Percentiles rank a stretch among this genome's conserved stretches.
phyloP scores from a whole-genome alignment of 176 grass and related monocot genomes.

The Lolium perenne region DNA sequence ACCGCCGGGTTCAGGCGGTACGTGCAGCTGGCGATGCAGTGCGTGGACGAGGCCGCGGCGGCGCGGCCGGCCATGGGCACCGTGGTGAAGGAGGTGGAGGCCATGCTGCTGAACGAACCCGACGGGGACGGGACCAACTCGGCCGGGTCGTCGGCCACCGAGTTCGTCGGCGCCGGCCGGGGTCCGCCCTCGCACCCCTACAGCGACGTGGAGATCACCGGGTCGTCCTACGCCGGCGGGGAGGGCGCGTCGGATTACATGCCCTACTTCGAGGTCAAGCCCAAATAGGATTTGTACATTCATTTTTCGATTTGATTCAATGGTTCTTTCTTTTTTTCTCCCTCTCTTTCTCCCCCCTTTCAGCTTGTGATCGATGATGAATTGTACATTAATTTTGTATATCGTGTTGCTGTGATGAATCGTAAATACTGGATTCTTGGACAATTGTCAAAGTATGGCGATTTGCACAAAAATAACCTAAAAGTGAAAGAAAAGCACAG shows the following conservation, averaged over 20 bases:
- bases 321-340: neutral
- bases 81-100: slow-evolving; percentile 68
- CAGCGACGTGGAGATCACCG: slow-evolving; percentile 48
- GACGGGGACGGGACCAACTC: slow-evolving; percentile 9
- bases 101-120: slow-evolving; percentile 62
- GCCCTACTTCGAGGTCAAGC: slow-evolving; percentile 58
- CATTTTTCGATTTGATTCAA: neutral
- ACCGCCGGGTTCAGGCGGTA: slow-evolving; percentile 52
- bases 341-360: no score
- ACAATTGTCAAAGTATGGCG: neutral
- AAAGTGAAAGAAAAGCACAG: no score
- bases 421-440: neutral
- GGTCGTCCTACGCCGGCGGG: slow-evolving; percentile 26
- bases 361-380: neutral
- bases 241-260: slow-evolving; percentile 49
- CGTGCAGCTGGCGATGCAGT: slow-evolving; percentile 71
- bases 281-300: slow-evolving; percentile 44
- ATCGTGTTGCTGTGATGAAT: neutral
- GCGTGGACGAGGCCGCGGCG: slow-evolving; percentile 57
- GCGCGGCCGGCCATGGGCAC: slow-evolving; percentile 50
- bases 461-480: no score
- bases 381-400: slow-evolving; percentile 22
- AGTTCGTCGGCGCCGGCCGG: slow-evolving; percentile 42
- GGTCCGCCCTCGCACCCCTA: slow-evolving; percentile 42
- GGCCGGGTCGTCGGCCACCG: slow-evolving; percentile 44